Base-by-base conservation (phyloP, 805 yeast genomes). In the Cyberlindnera subsufficiens region DNA sequence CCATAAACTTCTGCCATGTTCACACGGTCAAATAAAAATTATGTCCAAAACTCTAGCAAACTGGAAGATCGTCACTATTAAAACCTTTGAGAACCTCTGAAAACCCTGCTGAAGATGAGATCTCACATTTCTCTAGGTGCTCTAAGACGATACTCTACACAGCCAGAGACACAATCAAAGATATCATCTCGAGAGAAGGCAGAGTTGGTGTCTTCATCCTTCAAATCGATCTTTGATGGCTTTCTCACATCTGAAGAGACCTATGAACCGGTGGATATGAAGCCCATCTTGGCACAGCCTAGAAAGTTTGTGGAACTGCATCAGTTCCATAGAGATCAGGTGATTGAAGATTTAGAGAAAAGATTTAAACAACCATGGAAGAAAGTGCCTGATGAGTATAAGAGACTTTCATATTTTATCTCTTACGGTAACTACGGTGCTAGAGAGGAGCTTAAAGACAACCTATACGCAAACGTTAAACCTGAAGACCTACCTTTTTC, bases 401-500 rank as follows among this genome's bases (percentile, higher is more conserved):
- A 82, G 55, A 66, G 73, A 47, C 65, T 82, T 49, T 71, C 77
- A 9, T 82, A 78, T 58, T 80, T 72, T 63, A 69, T 81, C 27
- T 71, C 81, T 0, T 85, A 79, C 60, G 90, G 90, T 2, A 68
- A 81, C 38, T 77, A 84, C 72, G 93, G 89, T 0, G 81, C 78
- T 1, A 68, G 95, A 47, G 79, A 75, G 38, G 74, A 75, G 17
- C 72, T 82, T 42, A 61, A 62, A 15, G 61, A 64, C 39, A 68
- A 68, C 49, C 68, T 77, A 66, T 67, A 65, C 43, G 59, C 68
- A n/a, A 49, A 52, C 22, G 60, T 55, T 4, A 58, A 68, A 7
- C 89, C 86, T 1, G 72, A 70, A 38, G 88, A 82, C 58, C 64
- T 82, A 42, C 84, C 86, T 1, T 81, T 80, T 55, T 56, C 59